Conservation (phyloP, 1,139 yeast species). For the Suhomyces anneliseae region DNA sequence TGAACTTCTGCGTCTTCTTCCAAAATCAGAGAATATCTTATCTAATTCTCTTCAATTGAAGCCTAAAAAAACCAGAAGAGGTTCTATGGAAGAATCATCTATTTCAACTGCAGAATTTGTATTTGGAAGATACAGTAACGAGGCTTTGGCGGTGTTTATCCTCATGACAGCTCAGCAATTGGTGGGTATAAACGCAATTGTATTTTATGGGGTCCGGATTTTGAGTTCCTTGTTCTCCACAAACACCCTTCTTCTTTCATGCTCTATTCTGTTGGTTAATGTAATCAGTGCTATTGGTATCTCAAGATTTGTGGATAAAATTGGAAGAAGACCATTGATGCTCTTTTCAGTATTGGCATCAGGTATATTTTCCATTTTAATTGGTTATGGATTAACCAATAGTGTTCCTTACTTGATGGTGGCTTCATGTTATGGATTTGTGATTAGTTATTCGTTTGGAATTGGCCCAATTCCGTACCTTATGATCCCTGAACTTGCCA, state of each 20-base stretch:
- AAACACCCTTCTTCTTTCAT: constrained; percentile 28
- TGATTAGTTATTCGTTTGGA: constrained; percentile 21
- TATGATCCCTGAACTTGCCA: constrained; percentile 24
- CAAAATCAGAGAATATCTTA: constrained; percentile 4
- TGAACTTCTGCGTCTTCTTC: constrained; percentile 5
- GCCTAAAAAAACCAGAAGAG: constrained; percentile 18
- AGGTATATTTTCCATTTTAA: constrained; percentile 15
- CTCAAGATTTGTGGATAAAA: constrained; percentile 21
- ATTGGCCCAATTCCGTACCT: constrained; percentile 31
- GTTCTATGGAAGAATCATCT: constrained; percentile 32
- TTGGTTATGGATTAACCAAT: constrained; percentile 17
- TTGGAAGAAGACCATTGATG: constrained; percentile 21
- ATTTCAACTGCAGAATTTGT: constrained; percentile 28
- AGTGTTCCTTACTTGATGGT: constrained; percentile 14
- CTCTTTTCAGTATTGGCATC: constrained; percentile 17
- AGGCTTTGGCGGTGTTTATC: constrained; percentile 30
- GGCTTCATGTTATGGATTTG: constrained; percentile 21
- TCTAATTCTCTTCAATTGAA: constrained; percentile 3
- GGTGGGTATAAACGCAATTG: constrained; percentile 44
- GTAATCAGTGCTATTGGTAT: constrained; percentile 28
- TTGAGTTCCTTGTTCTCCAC: constrained; percentile 24
- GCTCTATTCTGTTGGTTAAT: constrained; percentile 33
- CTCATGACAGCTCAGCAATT: constrained; percentile 43
- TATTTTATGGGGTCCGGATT: constrained; percentile 41
- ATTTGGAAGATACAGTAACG: constrained; percentile 23